Conservation (phyloP, 495 filamentous ascomycete species). For the Podospora fimiseda region DNA sequence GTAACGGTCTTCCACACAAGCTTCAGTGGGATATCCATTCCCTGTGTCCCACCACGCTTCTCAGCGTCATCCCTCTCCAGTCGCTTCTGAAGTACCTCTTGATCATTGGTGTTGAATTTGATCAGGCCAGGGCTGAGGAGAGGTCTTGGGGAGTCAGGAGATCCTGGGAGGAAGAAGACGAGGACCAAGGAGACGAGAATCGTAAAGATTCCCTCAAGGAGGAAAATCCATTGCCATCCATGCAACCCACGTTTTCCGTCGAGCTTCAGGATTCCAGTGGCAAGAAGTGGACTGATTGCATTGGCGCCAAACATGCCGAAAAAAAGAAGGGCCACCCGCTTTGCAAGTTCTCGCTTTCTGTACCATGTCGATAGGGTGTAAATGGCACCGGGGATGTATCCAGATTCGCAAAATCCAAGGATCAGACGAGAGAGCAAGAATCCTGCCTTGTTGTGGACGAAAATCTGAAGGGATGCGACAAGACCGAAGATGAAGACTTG, state of each 20-base stretch:
- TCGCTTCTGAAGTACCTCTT: constrained; percentile 9
- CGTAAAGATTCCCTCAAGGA: constrained; percentile 48
- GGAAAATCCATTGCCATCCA: constrained; percentile 54
- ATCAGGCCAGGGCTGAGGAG: constrained; percentile 30
- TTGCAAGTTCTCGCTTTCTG: constrained; percentile 19
- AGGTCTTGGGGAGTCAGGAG: constrained; percentile 34
- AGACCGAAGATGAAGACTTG: constrained; percentile 47
- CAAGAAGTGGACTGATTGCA: constrained; percentile 42
- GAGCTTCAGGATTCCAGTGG: constrained; percentile 43
- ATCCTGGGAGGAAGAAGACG: constrained; percentile 39
- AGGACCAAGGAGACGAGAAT: constrained; percentile 41
- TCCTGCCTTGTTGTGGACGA: constrained; percentile 31
- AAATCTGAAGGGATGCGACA: constrained; percentile 46
- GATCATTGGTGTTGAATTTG: constrained; percentile 14
- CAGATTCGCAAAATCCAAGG: constrained; percentile 38
- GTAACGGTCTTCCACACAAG: constrained; percentile 40
- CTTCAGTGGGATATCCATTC: constrained; percentile 29
- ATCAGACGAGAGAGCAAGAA: constrained; percentile 34
- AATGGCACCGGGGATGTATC: constrained; percentile 27
- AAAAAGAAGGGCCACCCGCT: constrained; percentile 47
- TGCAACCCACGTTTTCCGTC: constrained; percentile 32
- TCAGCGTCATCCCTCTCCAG: constrained; percentile 13
- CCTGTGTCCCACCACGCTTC: constrained; percentile 4
- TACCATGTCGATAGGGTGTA: constrained; percentile 26
- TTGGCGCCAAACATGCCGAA: constrained; percentile 36